Percentiles rank a stretch among this genome's conserved stretches.
Conservation (phyloP, 495 filamentous ascomycete genomes). For the Cryomyces minteri region DNA sequence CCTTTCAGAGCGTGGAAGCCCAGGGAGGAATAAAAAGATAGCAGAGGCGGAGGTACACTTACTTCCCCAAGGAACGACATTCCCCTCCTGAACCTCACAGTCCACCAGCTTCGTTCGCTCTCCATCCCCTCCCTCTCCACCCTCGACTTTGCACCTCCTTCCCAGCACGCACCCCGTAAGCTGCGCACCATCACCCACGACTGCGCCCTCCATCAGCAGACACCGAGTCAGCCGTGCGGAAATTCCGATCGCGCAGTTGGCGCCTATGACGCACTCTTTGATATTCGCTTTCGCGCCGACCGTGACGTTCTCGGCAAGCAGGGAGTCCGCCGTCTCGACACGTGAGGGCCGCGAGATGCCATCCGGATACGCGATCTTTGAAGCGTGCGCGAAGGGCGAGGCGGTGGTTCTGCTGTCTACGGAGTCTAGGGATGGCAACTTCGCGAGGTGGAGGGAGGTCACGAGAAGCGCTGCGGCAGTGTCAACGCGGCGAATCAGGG, state of each 20-base stretch:
- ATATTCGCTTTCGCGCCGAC: slow-evolving; percentile 70
- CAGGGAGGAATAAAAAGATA: neutral
- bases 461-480: slow-evolving; percentile 62
- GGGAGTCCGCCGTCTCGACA: slow-evolving; percentile 53
- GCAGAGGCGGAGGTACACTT: slow-evolving; percentile 20
- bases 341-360: slow-evolving; percentile 57
- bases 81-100: slow-evolving; percentile 77
- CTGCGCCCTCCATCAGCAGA: slow-evolving; percentile 77
- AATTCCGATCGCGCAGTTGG: slow-evolving; percentile 63
- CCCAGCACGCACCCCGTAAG: slow-evolving; percentile 74
- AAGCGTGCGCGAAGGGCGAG: slow-evolving; percentile 52
- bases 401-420: slow-evolving; percentile 19
- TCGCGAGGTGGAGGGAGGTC: slow-evolving; percentile 72
- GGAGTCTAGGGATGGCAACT: slow-evolving; percentile 42
- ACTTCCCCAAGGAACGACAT: slow-evolving; percentile 64
- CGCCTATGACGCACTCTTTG: slow-evolving; percentile 74
- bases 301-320: slow-evolving; percentile 72
- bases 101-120: slow-evolving; percentile 60
- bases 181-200: slow-evolving; percentile 56
- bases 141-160: slow-evolving; percentile 52
- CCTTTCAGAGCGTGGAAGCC: neutral
- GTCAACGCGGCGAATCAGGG: slow-evolving; percentile 72
- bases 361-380: slow-evolving; percentile 65
- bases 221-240: slow-evolving; percentile 68
- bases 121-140: slow-evolving; percentile 25